Evolutionary conservation across 1,284 basidiomycete genomes (phyloP).

Genomic region (Tremellales sp.): DNA sequence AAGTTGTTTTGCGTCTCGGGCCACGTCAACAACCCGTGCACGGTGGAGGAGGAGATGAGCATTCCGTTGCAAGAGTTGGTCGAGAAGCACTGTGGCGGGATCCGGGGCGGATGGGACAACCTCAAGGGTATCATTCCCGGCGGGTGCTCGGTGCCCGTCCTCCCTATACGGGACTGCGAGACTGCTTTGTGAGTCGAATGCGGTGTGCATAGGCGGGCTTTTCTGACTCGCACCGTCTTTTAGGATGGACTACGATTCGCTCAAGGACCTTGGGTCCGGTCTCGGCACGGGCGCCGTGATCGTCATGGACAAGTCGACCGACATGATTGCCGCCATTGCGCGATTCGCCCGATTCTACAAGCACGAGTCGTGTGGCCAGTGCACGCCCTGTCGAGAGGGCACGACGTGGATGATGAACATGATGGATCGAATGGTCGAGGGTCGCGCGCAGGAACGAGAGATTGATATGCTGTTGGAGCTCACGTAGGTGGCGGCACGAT

Average conservation of each 20-base stretch:
- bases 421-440: constrained; percentile 83
- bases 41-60: constrained; percentile 98
- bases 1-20: constrained; percentile 95
- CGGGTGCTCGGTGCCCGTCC: constrained; percentile 90
- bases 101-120: constrained; percentile 94
- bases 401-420: constrained; percentile 99
- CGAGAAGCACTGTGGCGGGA: constrained; percentile 95
- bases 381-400: constrained; percentile 93
- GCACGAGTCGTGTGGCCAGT: constrained; percentile 98
- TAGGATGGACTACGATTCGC: constrained; percentile 97
- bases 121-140: constrained; percentile 87
- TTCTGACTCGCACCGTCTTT: neutral
- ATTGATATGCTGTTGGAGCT: constrained; percentile 95
- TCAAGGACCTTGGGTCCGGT: constrained; percentile 90
- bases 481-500: constrained; percentile 56
- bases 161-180: constrained; percentile 74
- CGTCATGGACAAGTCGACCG: constrained; percentile 97
- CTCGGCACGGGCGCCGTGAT: constrained; percentile 97
- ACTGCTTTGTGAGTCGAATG: constrained; percentile 69
- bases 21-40: constrained; percentile 97
- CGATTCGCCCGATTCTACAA: constrained; percentile 95
- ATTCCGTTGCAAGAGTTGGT: constrained; percentile 90
- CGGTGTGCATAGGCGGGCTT: neutral
- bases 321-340: constrained; percentile 87
- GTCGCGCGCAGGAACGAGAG: constrained; percentile 84